A percentile compares a stretch with the other conserved stretches of the same genome.
These are phyloP conservation scores for Carpinus fangiana DNA, from an alignment of 306 rosid genomes.

Conservation along the genomic window DNA sequence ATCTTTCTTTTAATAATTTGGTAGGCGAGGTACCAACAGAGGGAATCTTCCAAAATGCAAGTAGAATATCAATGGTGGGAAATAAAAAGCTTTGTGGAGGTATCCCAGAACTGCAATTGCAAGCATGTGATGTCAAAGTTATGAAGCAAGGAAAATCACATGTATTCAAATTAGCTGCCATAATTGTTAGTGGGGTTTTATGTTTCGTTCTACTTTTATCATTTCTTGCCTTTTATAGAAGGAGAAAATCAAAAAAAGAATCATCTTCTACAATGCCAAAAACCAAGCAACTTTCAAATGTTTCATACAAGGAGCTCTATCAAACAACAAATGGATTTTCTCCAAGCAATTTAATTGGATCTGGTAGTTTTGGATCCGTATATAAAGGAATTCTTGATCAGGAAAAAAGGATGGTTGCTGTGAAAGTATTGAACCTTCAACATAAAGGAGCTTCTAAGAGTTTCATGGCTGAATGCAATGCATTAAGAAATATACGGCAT, in stretches of 20 bases:
- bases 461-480: slow-evolving; percentile 28
- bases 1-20: slow-evolving; percentile 42
- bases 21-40: slow-evolving; percentile 43
- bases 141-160: slow-evolving; percentile 13
- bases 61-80: not conserved
- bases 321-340: slow-evolving; percentile 25
- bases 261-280: no score
- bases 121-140: slow-evolving; percentile 19
- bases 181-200: no score
- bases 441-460: slow-evolving; percentile 29
- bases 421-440: slow-evolving; percentile 37
- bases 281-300: not conserved
- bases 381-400: slow-evolving; percentile 28
- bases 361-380: not conserved
- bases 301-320: slow-evolving; percentile 29
- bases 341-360: slow-evolving; percentile 11
- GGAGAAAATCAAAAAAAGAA: no score
- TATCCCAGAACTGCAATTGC: not conserved
- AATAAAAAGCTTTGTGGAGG: slow-evolving; percentile 32
- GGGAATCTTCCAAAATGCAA: slow-evolving; percentile 38
- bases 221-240: no score
- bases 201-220: no score
- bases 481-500: slow-evolving; percentile 22
- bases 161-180: no score
- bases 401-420: slow-evolving; percentile 21